Percentiles rank a stretch among this genome's conserved stretches.
phyloP scores from a whole-genome alignment of 2,329 filamentous ascomycete species.

The Botrytis aclada region DNA sequence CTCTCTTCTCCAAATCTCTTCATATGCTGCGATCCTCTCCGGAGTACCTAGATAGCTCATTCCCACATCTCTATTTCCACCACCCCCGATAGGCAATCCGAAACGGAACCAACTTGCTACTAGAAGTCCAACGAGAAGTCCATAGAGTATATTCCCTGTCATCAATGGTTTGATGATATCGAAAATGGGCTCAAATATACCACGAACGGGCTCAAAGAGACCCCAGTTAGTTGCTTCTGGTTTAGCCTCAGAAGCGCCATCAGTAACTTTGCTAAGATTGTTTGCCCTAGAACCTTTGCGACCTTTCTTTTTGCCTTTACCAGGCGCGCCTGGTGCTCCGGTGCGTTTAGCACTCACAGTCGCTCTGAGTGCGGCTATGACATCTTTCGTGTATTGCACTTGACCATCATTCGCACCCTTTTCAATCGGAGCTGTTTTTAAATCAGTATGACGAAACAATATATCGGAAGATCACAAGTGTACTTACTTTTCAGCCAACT shows the following conservation, averaged over 20 bases:
- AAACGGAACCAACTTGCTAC: slow-evolving; percentile 72
- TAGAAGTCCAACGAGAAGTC: slow-evolving; percentile 69
- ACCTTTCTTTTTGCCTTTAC: slow-evolving; percentile 54
- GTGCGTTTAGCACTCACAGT: slow-evolving; percentile 66
- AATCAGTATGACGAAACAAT: background rate
- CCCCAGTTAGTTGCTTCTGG: slow-evolving; percentile 63
- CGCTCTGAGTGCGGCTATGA: slow-evolving; percentile 70
- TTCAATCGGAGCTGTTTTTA: slow-evolving; percentile 76
- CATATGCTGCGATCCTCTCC: slow-evolving; percentile 77
- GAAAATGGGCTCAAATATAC: slow-evolving; percentile 64
- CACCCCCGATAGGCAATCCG: slow-evolving; percentile 43
- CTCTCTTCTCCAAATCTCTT: slow-evolving; percentile 66
- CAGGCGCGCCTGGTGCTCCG: slow-evolving; percentile 45
- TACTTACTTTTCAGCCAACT: slow-evolving; percentile 89
- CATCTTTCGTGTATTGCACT: slow-evolving; percentile 73
- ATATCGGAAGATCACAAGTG: background rate
- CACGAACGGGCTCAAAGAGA: slow-evolving; percentile 72
- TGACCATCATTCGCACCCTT: slow-evolving; percentile 94
- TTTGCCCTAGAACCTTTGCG: slow-evolving; percentile 46
- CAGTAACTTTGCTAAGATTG: slow-evolving; percentile 42
- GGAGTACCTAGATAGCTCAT: slow-evolving; percentile 46
- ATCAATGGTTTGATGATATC: slow-evolving; percentile 69
- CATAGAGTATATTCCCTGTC: slow-evolving; percentile 73
- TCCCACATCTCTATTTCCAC: slow-evolving; percentile 40
- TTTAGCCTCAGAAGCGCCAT: slow-evolving; percentile 37